Evolutionary conservation across 2,329 filamentous ascomycete species (phyloP).

Genomic region (Hymenoscyphus scutula): DNA sequence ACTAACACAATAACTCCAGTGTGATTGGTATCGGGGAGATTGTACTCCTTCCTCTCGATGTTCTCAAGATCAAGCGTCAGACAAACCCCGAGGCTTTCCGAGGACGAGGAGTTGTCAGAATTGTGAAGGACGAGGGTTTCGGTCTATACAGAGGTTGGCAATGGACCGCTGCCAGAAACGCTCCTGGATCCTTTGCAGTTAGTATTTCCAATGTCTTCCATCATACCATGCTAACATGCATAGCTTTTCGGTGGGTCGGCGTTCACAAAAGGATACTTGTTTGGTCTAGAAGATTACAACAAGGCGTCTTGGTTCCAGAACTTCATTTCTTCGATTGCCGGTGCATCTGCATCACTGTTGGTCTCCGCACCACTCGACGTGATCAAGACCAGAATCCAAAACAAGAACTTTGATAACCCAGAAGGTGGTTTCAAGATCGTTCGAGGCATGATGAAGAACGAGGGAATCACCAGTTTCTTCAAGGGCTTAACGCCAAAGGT

Average conservation of each 20-base stretch:
- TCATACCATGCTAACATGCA: slow-evolving; percentile 18
- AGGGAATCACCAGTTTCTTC: slow-evolving; percentile 87
- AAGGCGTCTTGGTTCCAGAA: slow-evolving; percentile 91
- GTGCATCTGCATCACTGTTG: slow-evolving; percentile 90
- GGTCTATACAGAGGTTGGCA: slow-evolving; percentile 94
- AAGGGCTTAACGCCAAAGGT: slow-evolving; percentile 94
- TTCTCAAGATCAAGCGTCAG: slow-evolving; percentile 99
- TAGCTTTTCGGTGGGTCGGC: slow-evolving; percentile 96
- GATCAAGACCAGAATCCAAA: slow-evolving; percentile 98
- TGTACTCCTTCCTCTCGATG: slow-evolving; percentile 88
- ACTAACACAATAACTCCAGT: slow-evolving; percentile 43
- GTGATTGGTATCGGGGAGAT: slow-evolving; percentile 98
- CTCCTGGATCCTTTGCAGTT: slow-evolving; percentile 94
- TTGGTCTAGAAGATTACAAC: slow-evolving; percentile 91
- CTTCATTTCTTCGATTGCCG: slow-evolving; percentile 93
- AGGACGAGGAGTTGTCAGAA: slow-evolving; percentile 84
- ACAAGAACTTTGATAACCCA: slow-evolving; percentile 97
- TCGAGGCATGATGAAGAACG: slow-evolving; percentile 87
- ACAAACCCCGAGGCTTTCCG: slow-evolving; percentile 98
- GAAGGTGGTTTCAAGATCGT: slow-evolving; percentile 92
- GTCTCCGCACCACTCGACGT: slow-evolving; percentile 96
- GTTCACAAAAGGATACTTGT: slow-evolving; percentile 96
- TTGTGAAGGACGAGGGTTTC: slow-evolving; percentile 91
- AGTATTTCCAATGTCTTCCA: slow-evolving; percentile 40
- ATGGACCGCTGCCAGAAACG: slow-evolving; percentile 96